These are phyloP conservation scores for Euphorbia tirucalli DNA, from an alignment of 345 rosid genomes.

Conservation along the genomic window DNA sequence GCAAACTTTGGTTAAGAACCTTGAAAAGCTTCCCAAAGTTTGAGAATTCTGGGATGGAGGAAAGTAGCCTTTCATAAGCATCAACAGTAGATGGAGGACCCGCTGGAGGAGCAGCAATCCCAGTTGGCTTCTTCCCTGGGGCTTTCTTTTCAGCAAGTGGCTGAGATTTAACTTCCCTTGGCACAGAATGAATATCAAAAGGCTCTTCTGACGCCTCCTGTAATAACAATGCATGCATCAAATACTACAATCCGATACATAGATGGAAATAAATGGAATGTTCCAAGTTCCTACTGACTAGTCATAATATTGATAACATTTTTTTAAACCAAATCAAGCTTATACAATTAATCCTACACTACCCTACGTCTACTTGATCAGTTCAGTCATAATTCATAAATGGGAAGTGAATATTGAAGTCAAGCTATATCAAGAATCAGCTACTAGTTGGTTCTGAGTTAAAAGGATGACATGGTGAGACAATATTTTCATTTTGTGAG, in stretches of 20 bases:
- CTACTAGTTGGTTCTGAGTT: not conserved
- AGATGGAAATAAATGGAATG: not conserved
- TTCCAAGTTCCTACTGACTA: not conserved
- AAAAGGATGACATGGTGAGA: not conserved
- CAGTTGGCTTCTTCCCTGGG: constrained; percentile 81
- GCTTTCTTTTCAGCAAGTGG: constrained; percentile 93
- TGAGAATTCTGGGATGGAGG: constrained; percentile 78
- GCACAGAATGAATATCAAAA: constrained; percentile 80
- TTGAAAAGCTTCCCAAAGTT: constrained; percentile 87
- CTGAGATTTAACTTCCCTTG: constrained; percentile 81
- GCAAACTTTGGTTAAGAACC: constrained; percentile 38
- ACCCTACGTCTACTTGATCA: not conserved
- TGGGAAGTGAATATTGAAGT: not conserved
- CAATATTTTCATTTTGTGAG: not conserved
- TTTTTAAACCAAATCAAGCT: not conserved
- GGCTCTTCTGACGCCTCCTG: constrained; percentile 85
- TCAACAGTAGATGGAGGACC: constrained; percentile 70
- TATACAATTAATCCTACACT: not conserved
- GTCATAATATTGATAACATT: not conserved
- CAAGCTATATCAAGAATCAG: not conserved
- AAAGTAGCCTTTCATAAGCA: constrained; percentile 77
- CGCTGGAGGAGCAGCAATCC: constrained; percentile 69
- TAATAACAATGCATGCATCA: constrained; percentile 11
- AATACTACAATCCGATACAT: constrained; percentile 17
- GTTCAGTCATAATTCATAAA: not conserved